These are phyloP conservation scores for Asterochloris sp. DNA, from an alignment of 139 green algal species.

Conservation along the genomic window DNA sequence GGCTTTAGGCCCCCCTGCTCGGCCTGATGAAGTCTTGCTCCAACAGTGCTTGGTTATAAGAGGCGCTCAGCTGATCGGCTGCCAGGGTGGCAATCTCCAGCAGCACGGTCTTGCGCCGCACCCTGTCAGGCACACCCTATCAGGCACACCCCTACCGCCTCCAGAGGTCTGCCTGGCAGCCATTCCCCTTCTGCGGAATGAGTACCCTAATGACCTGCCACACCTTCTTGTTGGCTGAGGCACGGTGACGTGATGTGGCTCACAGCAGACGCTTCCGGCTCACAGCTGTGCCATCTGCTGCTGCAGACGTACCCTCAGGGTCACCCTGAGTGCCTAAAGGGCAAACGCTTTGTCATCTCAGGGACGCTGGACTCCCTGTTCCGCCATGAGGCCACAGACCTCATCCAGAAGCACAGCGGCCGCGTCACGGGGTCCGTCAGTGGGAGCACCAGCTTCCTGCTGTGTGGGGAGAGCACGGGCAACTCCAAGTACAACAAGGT, in stretches of 20 bases:
- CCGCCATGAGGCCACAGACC: conserved; percentile 71
- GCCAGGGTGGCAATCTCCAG: too few species aligned
- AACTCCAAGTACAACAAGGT: conserved; percentile 56
- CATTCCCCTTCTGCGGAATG: not conserved
- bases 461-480: conserved; percentile 63
- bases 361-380: conserved; percentile 77
- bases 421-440: conserved; percentile 70
- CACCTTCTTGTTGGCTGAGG: not conserved
- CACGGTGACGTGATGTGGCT: not conserved
- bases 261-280: not conserved
- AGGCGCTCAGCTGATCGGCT: too few species aligned
- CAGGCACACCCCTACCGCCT: not conserved
- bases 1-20: too few species aligned
- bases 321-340: conserved; percentile 80
- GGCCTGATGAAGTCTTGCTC: too few species aligned
- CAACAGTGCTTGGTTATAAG: too few species aligned
- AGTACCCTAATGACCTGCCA: not conserved
- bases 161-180: not conserved
- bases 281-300: not conserved
- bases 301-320: conserved; percentile 59
- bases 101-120: not conserved
- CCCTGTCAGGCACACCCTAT: not conserved
- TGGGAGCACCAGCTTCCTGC: conserved; percentile 85
- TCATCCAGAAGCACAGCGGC: conserved; percentile 83
- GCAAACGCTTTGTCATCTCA: conserved; percentile 89